phyloP scores from a whole-genome alignment of 768 basidiomycete genomes.

The Jaapia argillacea region DNA sequence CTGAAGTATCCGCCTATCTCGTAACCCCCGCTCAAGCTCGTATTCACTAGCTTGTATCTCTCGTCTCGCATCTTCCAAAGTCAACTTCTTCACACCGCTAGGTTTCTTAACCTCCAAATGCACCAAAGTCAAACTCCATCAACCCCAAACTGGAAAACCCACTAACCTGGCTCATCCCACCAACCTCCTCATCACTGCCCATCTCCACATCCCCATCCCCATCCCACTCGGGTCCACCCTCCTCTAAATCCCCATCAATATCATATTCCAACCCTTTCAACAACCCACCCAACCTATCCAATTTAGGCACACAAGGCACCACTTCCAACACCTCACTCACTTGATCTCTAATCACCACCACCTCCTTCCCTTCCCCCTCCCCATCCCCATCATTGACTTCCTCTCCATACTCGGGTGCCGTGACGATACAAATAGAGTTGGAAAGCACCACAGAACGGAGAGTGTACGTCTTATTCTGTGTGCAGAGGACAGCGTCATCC shows the following conservation, averaged over 20 bases:
- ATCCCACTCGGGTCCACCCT: constrained; percentile 9
- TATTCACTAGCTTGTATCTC: constrained; percentile 77
- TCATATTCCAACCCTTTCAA: constrained; percentile 64
- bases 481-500: constrained; percentile 90
- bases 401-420: constrained; percentile 22
- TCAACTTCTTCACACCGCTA: too few relatives aligned
- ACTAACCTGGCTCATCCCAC: too few relatives aligned
- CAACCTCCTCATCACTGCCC: too few relatives aligned
- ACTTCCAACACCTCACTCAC: constrained; percentile 81
- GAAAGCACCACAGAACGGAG: constrained; percentile 84
- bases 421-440: constrained; percentile 75
- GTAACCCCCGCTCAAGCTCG: constrained; percentile 59
- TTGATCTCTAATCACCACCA: constrained; percentile 67
- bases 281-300: constrained; percentile 53
- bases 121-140: too few relatives aligned
- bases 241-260: too few relatives aligned
- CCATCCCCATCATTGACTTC: constrained; percentile 13
- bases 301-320: constrained; percentile 62
- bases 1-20: constrained; percentile 59
- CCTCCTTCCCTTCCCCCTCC: constrained; percentile 25
- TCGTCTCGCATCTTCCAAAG: constrained; percentile 50
- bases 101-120: too few relatives aligned
- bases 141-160: too few relatives aligned
- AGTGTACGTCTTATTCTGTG: constrained; percentile 65
- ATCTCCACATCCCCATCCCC: too few relatives aligned